These are phyloP conservation scores for Acanthamoeba triangularis DNA, from an alignment of 208 protist genomes.

Conservation along the genomic window DNA sequence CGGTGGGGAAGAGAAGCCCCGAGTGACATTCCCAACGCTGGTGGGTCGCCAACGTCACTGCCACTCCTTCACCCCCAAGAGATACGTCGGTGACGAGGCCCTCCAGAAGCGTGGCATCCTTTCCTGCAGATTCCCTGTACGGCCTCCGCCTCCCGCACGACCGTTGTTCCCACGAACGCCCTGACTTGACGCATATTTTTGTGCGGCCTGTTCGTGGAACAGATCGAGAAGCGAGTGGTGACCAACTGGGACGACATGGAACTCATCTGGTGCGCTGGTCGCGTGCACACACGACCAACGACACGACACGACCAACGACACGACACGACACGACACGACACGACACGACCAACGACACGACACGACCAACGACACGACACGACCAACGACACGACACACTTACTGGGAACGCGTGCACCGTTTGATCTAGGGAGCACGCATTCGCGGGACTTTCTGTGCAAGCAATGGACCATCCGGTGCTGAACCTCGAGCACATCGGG, in stretches of 20 bases:
- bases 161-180: too few relatives aligned
- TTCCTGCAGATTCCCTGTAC: background rate
- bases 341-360: too few relatives aligned
- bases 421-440: background rate
- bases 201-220: too few relatives aligned
- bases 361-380: too few relatives aligned
- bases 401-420: background rate
- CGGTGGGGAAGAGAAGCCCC: background rate
- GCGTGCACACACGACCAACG: background rate
- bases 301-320: too few relatives aligned
- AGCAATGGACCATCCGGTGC: background rate
- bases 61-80: background rate
- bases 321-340: too few relatives aligned
- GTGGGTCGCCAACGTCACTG: background rate
- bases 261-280: background rate
- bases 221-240: background rate
- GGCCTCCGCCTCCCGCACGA: too few relatives aligned
- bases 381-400: background rate
- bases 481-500: background rate
- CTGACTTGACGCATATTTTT: background rate
- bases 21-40: background rate
- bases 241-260: constrained; percentile 13
- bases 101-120: background rate
- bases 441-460: background rate
- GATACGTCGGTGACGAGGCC: background rate